Percentiles rank a stretch among this genome's conserved stretches.
These are phyloP conservation scores for Endothia cerciana DNA, from an alignment of 2,329 filamentous ascomycete genomes.

Conservation along the genomic window DNA sequence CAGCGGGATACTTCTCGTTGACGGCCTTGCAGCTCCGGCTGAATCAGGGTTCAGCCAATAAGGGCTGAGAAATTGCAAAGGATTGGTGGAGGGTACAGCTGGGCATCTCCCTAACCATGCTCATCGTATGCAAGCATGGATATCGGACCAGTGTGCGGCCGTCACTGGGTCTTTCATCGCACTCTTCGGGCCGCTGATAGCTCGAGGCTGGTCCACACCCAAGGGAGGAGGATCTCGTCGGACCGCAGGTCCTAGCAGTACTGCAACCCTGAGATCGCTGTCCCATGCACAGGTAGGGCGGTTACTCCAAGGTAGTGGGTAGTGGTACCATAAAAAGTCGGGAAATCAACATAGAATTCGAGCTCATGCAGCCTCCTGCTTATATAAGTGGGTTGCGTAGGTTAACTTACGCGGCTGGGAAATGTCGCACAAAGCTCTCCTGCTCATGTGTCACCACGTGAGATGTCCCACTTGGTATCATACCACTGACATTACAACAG, in stretches of 20 bases:
- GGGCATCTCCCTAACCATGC: constrained; percentile 5
- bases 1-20: constrained; percentile 3
- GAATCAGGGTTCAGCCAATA: constrained; percentile 16
- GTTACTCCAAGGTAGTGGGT: constrained; percentile 9
- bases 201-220: constrained; percentile 13
- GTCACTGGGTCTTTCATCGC: constrained; percentile 11
- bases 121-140: background rate
- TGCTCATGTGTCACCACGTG: background rate
- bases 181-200: constrained; percentile 22
- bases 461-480: background rate
- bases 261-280: constrained; percentile 22
- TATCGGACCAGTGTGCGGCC: constrained; percentile 3
- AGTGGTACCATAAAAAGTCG: constrained; percentile 2
- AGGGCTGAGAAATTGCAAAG: constrained; percentile 13
- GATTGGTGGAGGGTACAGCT: constrained; percentile 12
- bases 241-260: constrained; percentile 29
- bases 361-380: background rate
- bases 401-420: background rate
- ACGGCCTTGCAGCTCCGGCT: constrained; percentile 14
- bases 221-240: constrained; percentile 27
- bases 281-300: constrained; percentile 9
- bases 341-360: constrained; percentile 12
- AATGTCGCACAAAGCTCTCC: background rate
- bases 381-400: background rate
- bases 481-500: background rate